Base-by-base conservation (phyloP, 1,139 yeast genomes). In the Blastobotrys persicus region DNA sequence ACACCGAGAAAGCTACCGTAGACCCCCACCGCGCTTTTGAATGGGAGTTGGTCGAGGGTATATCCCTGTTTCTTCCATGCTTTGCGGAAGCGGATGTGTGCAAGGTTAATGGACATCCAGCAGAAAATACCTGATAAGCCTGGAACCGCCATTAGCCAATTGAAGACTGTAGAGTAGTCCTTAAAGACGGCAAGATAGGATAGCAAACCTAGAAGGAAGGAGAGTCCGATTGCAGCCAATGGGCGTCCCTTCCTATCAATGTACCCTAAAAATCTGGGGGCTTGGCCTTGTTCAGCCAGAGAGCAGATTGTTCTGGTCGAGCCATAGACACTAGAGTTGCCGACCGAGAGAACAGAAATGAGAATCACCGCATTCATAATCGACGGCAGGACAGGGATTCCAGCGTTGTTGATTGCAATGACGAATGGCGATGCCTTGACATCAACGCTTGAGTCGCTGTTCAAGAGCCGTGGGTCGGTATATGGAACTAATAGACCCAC, bases 281-380 rank as follows among this genome's bases (percentile, higher is more conserved):
- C 89, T 67, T 79, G 83, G 37, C 91, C 88, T 63, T 87, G 85
- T 53, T 86, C 84, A 46, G 95, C 88, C 57, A 89, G 75, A 9
- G 95, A 84, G 53, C 86, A 83, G 56, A 88, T 70, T 19, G 95
- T 81, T 75, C 96, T 82, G 32, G 95, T 85, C 45, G 88, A 79
- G 23, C 84, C 95, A 68, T 80, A 83, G 39, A 86, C 80, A 31
- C 88, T 81, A 4, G 94, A 82, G 63, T 87, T 87, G 49, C 88
- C 89, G 42, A 82, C 87, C 17, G 86, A 80, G 37, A 81, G 62
- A 33, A 85, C 86, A 12, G 91, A 81, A 50, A 84, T 66, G 67
- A 85, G 69, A 55, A 85, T 83, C 33, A 85, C 89, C 1, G 78
- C 88, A 61, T 85, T 85, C 74, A 85, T 79, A 51, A 85, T 79